Evolutionary conservation across 1,139 yeast genomes (phyloP).

Genomic region (Saccharomyces hybrid): DNA sequence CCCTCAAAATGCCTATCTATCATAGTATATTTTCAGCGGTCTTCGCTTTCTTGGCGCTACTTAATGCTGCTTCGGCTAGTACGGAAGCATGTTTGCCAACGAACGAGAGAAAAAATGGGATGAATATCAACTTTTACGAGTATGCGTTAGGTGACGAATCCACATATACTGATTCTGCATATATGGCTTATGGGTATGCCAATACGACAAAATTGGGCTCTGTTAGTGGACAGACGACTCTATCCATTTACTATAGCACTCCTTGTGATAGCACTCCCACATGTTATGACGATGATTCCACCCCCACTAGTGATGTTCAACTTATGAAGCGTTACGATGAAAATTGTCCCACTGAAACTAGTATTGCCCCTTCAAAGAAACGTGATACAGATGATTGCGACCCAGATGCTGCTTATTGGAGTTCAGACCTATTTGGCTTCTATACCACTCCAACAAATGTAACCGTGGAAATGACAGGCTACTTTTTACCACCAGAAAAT

Average conservation of each 20-base stretch:
- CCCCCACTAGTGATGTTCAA: too few species aligned
- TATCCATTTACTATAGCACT: not conserved
- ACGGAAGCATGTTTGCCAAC: too few species aligned
- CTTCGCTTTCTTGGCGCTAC: too few species aligned
- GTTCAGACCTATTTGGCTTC: conserved; percentile 2
- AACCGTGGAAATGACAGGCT: conserved; percentile 24
- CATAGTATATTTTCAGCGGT: too few species aligned
- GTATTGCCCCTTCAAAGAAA: not conserved
- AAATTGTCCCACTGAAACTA: not conserved
- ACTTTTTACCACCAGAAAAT: conserved; percentile 18
- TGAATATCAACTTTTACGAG: too few species aligned
- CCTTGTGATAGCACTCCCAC: not conserved
- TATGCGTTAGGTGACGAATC: too few species aligned
- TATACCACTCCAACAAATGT: conserved; percentile 10
- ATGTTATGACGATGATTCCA: not conserved
- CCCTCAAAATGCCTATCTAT: too few species aligned
- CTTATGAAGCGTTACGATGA: not conserved
- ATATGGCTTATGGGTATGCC: too few species aligned
- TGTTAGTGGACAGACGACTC: not conserved
- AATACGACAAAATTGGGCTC: too few species aligned
- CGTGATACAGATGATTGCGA: not conserved
- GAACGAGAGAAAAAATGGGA: too few species aligned
- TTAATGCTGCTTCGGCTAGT: too few species aligned
- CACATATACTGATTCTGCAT: too few species aligned
- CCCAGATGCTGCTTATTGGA: not conserved